Evolutionary conservation across 192 early-diverging fungal genomes (phyloP).

Genomic region (Coemansia sp.): DNA sequence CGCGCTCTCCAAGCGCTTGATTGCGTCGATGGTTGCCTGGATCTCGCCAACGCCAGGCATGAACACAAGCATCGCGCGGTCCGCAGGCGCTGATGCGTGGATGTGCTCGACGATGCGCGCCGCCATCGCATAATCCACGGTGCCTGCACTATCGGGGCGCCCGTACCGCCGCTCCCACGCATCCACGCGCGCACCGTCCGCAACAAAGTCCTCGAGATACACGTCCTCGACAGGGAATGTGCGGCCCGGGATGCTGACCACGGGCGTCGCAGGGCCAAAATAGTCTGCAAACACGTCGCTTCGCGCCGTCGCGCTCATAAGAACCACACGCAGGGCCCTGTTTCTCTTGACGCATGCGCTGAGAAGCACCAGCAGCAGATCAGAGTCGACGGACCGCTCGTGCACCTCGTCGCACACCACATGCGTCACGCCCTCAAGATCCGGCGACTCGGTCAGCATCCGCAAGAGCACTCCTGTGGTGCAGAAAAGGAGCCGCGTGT

Average conservation of each 20-base stretch:
- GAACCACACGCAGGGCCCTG: slow-evolving; percentile 62
- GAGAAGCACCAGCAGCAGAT: slow-evolving; percentile 79
- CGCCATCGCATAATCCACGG: slow-evolving; percentile 63
- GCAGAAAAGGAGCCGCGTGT: slow-evolving; percentile 64
- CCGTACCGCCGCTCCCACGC: slow-evolving; percentile 5
- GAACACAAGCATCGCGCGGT: slow-evolving; percentile 67
- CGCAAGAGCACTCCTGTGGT: slow-evolving; percentile 69
- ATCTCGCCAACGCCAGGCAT: slow-evolving; percentile 78
- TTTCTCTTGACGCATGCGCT: slow-evolving; percentile 60
- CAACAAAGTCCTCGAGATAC: slow-evolving; percentile 51
- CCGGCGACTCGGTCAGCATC: slow-evolving; percentile 39
- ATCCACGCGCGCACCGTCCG: neutral
- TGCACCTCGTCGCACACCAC: slow-evolving; percentile 90
- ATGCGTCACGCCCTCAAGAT: slow-evolving; percentile 26
- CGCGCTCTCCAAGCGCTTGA: slow-evolving; percentile 10
- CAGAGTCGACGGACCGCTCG: slow-evolving; percentile 75
- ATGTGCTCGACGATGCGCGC: slow-evolving; percentile 62
- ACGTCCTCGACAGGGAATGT: slow-evolving; percentile 72
- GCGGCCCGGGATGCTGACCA: slow-evolving; percentile 71
- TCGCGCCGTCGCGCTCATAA: slow-evolving; percentile 93
- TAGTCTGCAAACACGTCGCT: slow-evolving; percentile 74
- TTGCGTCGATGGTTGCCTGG: slow-evolving; percentile 62
- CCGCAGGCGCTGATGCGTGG: slow-evolving; percentile 41
- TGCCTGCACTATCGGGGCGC: neutral
- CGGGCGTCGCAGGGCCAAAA: slow-evolving; percentile 63